phyloP scores from a whole-genome alignment of 2,329 filamentous ascomycete genomes.

The Epichloe hybrida region DNA sequence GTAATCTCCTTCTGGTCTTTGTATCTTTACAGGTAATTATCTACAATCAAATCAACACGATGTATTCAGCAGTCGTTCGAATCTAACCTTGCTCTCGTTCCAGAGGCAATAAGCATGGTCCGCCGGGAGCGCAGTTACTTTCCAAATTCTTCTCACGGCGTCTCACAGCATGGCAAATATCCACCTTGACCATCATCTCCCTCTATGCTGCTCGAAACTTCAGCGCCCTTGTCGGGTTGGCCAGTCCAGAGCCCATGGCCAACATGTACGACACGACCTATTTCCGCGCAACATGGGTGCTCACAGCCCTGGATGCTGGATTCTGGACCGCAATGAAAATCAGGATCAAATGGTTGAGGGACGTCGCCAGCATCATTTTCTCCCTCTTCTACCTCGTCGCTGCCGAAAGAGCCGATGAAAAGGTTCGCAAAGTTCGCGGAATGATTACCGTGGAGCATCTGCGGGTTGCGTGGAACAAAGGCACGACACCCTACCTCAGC shows the following conservation, averaged over 20 bases:
- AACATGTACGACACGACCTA: constrained; percentile 89
- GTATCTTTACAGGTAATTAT: constrained; percentile 57
- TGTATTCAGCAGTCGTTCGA: not conserved
- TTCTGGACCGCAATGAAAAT: constrained; percentile 99
- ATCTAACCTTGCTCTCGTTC: not conserved
- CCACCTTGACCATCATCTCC: constrained; percentile 75
- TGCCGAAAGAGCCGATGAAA: constrained; percentile 90
- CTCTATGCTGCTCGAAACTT: constrained; percentile 90
- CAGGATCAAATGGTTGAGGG: constrained; percentile 60
- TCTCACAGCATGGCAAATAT: constrained; percentile 79
- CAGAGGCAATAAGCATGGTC: constrained; percentile 79
- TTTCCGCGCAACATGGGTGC: constrained; percentile 93
- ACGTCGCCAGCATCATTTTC: constrained; percentile 72
- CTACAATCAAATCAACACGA: not conserved
- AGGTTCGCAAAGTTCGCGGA: constrained; percentile 79
- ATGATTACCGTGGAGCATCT: constrained; percentile 84
- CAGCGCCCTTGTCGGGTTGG: constrained; percentile 78
- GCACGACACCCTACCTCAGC: constrained; percentile 71
- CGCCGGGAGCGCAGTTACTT: constrained; percentile 56
- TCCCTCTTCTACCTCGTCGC: constrained; percentile 84
- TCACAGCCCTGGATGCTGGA: constrained; percentile 86
- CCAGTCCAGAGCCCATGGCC: constrained; percentile 83
- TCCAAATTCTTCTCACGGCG: constrained; percentile 57
- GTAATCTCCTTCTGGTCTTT: constrained; percentile 85
- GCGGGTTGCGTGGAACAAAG: constrained; percentile 90